These are phyloP conservation scores for Globisporangium spiculum DNA, from an alignment of 352 stramenopile species.

Conservation along the genomic window DNA sequence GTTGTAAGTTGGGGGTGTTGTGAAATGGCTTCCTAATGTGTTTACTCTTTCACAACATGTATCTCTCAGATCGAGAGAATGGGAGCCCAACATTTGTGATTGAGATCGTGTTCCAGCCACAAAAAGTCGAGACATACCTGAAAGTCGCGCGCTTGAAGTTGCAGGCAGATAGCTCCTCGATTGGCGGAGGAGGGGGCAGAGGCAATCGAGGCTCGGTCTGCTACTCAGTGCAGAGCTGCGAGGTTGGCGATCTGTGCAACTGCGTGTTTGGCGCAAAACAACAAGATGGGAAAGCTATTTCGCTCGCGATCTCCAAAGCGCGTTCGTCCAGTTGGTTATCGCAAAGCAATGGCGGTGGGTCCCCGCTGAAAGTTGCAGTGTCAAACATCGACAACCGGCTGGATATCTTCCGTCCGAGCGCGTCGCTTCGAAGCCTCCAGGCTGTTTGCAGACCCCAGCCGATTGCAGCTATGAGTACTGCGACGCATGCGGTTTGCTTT, in stretches of 20 bases:
- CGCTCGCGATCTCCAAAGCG: conserved; percentile 32
- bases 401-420: conserved; percentile 34
- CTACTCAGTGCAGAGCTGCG: conserved; percentile 59
- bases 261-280: conserved; percentile 45
- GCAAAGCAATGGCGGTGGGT: background rate
- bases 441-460: conserved; percentile 27
- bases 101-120: conserved; percentile 62
- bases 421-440: conserved; percentile 34
- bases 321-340: background rate
- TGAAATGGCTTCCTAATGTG: background rate
- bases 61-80: conserved; percentile 47
- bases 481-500: conserved; percentile 36
- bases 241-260: conserved; percentile 42
- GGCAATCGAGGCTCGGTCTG: conserved; percentile 22
- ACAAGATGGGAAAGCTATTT: conserved; percentile 17
- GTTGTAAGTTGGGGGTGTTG: background rate
- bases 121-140: conserved; percentile 37
- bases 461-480: conserved; percentile 22
- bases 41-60: background rate
- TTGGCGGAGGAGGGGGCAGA: conserved; percentile 9
- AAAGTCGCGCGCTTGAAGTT: conserved; percentile 60
- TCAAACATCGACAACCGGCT: conserved; percentile 40
- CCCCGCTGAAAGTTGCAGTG: conserved; percentile 28
- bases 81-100: conserved; percentile 44
- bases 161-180: conserved; percentile 34